Conservation (phyloP, 2,329 filamentous ascomycete genomes). For the Cordyceps javanica region DNA sequence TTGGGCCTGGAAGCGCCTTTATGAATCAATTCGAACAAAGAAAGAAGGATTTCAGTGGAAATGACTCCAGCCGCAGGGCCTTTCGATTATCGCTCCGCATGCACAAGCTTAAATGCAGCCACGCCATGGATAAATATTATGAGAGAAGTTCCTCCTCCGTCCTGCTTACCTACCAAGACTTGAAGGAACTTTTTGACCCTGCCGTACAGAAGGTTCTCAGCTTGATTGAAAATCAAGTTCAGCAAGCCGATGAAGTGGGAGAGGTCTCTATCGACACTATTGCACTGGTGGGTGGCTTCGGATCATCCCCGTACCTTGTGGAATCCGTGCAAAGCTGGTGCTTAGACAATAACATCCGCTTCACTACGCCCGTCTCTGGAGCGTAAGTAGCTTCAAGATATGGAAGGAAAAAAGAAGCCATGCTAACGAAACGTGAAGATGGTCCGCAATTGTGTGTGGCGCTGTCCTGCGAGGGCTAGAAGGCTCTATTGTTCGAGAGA, state of each 20-base stretch:
- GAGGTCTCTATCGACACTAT: background rate
- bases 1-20: constrained; percentile 15
- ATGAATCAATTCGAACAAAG: constrained; percentile 15
- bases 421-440: background rate
- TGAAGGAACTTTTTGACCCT: background rate
- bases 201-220: background rate
- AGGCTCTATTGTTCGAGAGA: constrained; percentile 12
- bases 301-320: background rate
- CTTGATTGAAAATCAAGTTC: background rate
- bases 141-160: background rate
- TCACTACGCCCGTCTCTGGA: background rate
- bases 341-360: background rate
- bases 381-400: background rate
- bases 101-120: background rate
- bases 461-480: constrained; percentile 13
- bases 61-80: background rate
- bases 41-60: constrained; percentile 17
- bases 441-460: constrained; percentile 13
- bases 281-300: background rate
- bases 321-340: background rate
- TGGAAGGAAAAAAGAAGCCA: background rate
- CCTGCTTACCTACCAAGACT: background rate
- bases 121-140: background rate
- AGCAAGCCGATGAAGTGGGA: background rate
- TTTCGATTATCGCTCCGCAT: background rate